These are phyloP conservation scores for Saccharomycopsis lassenensis DNA, from an alignment of 805 yeast genomes.

Conservation along the genomic window DNA sequence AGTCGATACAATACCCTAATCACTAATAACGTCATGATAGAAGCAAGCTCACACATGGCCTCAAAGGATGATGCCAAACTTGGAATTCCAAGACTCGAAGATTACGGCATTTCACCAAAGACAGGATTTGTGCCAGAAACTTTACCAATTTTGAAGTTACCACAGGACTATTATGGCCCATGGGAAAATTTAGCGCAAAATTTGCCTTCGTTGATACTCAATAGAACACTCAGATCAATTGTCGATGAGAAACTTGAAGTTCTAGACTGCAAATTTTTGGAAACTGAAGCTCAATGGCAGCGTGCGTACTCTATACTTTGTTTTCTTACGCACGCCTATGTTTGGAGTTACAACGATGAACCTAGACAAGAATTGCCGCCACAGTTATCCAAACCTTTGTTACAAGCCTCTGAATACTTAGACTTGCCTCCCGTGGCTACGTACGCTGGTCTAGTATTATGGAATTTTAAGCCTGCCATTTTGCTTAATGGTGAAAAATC, in stretches of 20 bases:
- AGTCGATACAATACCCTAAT: too few species aligned
- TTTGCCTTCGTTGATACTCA: slow-evolving; percentile 63
- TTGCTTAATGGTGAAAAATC: slow-evolving; percentile 27
- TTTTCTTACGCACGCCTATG: slow-evolving; percentile 77
- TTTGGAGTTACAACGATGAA: slow-evolving; percentile 62
- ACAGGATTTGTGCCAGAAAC: slow-evolving; percentile 74
- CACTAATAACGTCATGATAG: too few species aligned
- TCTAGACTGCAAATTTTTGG: slow-evolving; percentile 37
- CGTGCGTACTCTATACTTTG: slow-evolving; percentile 76
- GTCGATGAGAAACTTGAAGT: slow-evolving; percentile 52
- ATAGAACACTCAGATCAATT: slow-evolving; percentile 46
- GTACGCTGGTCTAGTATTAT: slow-evolving; percentile 75
- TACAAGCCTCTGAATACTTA: slow-evolving; percentile 43
- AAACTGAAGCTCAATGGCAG: slow-evolving; percentile 39
- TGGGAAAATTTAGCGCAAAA: slow-evolving; percentile 68
- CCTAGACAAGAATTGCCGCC: slow-evolving; percentile 57
- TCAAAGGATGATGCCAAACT: too few species aligned
- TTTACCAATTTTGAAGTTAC: slow-evolving; percentile 49
- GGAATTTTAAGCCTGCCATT: slow-evolving; percentile 69
- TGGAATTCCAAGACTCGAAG: slow-evolving; percentile 41
- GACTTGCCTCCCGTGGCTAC: slow-evolving; percentile 82
- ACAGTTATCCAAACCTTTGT: slow-evolving; percentile 60
- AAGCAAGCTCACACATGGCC: too few species aligned
- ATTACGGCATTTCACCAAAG: slow-evolving; percentile 57
- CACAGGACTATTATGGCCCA: slow-evolving; percentile 50